Conservation (phyloP, 176 grass and related monocot genomes). For the Thalia dealbata region DNA sequence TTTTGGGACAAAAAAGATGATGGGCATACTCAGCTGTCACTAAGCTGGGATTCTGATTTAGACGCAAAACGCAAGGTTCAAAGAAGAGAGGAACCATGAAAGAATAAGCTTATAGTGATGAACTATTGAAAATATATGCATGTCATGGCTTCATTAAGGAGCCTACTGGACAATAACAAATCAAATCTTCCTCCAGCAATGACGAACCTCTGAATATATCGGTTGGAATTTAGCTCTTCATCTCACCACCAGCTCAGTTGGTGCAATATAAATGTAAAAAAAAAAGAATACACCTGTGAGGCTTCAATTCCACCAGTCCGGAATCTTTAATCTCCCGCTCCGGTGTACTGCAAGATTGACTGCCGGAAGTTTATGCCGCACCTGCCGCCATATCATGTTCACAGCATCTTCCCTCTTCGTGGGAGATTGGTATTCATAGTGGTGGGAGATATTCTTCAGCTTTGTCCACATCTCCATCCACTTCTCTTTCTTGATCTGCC, state of each 20-base stretch:
- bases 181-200: no score
- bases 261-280: background rate
- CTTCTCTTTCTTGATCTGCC: conserved; percentile 45
- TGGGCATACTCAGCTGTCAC: no score
- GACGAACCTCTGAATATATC: background rate
- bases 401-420: conserved; percentile 57
- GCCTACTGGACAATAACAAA: background rate
- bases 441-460: conserved; percentile 55
- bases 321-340: conserved; percentile 67
- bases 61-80: no score
- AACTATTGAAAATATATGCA: no score
- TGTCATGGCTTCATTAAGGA: background rate
- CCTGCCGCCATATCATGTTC: conserved; percentile 79
- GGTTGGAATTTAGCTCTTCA: background rate
- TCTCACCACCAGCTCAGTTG: background rate
- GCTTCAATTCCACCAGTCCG: conserved; percentile 72
- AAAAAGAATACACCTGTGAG: background rate
- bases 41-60: no score
- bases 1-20: no score
- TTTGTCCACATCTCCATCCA: conserved; percentile 74
- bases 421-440: conserved; percentile 74
- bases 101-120: no score
- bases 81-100: no score
- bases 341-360: conserved; percentile 62
- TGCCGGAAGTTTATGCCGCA: conserved; percentile 58